Evolutionary conservation across 164 flowering plant species (phyloP).

Genomic region (Kingdonia uniflora): DNA sequence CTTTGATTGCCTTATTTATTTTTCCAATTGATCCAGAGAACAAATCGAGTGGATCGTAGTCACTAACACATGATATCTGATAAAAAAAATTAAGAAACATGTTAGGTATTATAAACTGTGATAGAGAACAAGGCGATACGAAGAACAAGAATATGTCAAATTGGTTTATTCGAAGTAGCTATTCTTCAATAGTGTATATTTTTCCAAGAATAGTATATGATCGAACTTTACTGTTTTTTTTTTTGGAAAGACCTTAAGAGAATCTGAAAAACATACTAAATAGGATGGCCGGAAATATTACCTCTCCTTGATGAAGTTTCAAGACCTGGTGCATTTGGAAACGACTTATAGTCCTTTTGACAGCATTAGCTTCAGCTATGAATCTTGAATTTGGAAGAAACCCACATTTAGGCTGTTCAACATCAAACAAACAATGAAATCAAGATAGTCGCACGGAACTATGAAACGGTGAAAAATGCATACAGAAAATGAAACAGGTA

Average conservation of each 20-base stretch:
- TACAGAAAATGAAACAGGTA: neutral
- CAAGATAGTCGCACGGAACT: neutral
- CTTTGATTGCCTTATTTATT: slow-evolving; percentile 51
- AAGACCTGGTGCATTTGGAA: slow-evolving; percentile 81
- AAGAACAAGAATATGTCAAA: too few relatives aligned
- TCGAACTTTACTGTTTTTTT: too few relatives aligned
- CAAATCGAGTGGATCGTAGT: slow-evolving; percentile 77
- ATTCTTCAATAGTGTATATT: too few relatives aligned
- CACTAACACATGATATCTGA: slow-evolving; percentile 70
- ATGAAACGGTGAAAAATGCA: neutral
- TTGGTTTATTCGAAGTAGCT: too few relatives aligned
- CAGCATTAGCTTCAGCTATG: slow-evolving; percentile 46
- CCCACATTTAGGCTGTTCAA: slow-evolving; percentile 89
- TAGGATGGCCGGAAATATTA: slow-evolving; percentile 9
- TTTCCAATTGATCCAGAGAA: slow-evolving; percentile 69
- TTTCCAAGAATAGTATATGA: too few relatives aligned
- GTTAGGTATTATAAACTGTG: too few relatives aligned
- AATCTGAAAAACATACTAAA: neutral
- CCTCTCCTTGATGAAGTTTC: slow-evolving; percentile 71
- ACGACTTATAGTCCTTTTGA: slow-evolving; percentile 52
- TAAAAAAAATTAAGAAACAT: neutral
- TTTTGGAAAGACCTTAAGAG: too few relatives aligned
- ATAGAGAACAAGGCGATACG: too few relatives aligned
- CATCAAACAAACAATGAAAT: slow-evolving; percentile 5
- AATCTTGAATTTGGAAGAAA: slow-evolving; percentile 77